Percentiles rank a stretch among this genome's conserved stretches.
Conservation (phyloP, 2,329 filamentous ascomycete genomes). For the Didymella pinodella region DNA sequence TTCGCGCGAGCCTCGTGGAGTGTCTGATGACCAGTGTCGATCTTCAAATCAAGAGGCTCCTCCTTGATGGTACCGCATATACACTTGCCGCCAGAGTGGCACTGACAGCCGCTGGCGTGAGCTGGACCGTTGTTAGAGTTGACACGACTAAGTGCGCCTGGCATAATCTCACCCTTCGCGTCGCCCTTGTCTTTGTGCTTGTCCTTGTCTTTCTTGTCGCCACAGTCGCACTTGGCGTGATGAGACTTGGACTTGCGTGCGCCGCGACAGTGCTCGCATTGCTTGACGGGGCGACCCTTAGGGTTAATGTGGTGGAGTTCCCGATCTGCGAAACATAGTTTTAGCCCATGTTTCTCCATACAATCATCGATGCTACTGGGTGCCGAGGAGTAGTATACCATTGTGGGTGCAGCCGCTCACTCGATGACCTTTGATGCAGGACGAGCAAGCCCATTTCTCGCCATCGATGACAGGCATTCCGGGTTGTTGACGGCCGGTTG, state of each 20-base stretch:
- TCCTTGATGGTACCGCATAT: constrained; percentile 66
- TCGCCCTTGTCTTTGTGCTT: constrained; percentile 58
- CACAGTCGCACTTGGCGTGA: constrained; percentile 96
- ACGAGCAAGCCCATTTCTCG: constrained; percentile 97
- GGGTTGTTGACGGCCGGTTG: constrained; percentile 41
- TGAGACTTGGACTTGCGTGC: constrained; percentile 95
- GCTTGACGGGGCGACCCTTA: constrained; percentile 95
- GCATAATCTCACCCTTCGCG: constrained; percentile 49
- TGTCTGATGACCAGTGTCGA: constrained; percentile 55
- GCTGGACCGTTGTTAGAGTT: constrained; percentile 44
- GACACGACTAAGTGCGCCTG: constrained; percentile 40
- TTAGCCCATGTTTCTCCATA: constrained; percentile 28
- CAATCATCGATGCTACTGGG: constrained; percentile 6
- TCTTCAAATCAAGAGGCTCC: constrained; percentile 59
- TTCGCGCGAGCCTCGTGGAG: constrained; percentile 59
- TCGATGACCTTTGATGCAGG: constrained; percentile 96
- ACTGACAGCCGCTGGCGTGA: constrained; percentile 59
- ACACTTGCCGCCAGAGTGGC: constrained; percentile 67
- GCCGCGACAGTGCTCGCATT: constrained; percentile 95
- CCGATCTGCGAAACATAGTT: constrained; percentile 68
- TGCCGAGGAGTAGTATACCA: constrained; percentile 64
- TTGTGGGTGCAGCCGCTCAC: constrained; percentile 98
- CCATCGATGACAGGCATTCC: constrained; percentile 68
- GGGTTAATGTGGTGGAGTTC: constrained; percentile 95
- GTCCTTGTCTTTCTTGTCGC: constrained; percentile 79